Conservation (phyloP, 495 filamentous ascomycete genomes). For the Clavariopsis aquatica region DNA sequence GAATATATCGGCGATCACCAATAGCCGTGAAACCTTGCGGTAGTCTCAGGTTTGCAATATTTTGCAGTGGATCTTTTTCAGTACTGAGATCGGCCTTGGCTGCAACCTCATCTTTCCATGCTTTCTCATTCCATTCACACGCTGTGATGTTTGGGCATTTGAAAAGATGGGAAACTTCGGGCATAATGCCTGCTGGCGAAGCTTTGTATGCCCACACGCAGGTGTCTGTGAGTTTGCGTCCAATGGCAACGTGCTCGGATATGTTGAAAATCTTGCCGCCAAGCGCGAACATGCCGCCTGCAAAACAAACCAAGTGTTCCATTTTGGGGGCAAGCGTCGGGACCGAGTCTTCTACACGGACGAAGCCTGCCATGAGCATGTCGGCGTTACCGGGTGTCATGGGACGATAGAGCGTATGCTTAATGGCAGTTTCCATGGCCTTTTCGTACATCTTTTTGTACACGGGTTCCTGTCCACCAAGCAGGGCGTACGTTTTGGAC, state of each 20-base stretch:
- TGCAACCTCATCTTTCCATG: slow-evolving; percentile 47
- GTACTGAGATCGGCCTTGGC: slow-evolving; percentile 35
- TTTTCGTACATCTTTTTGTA: slow-evolving; percentile 41
- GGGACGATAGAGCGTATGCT: slow-evolving; percentile 45
- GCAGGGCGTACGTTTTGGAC: slow-evolving; percentile 53
- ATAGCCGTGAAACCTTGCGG: slow-evolving; percentile 62
- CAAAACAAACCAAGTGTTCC: slow-evolving; percentile 64
- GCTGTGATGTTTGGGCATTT: slow-evolving; percentile 48
- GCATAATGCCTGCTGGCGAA: slow-evolving; percentile 63
- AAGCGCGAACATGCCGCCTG: slow-evolving; percentile 64
- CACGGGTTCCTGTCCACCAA: slow-evolving; percentile 42
- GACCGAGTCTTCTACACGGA: slow-evolving; percentile 30
- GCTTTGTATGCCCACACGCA: slow-evolving; percentile 64
- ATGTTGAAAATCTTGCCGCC: slow-evolving; percentile 62
- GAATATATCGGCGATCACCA: slow-evolving; percentile 63
- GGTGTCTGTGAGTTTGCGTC: slow-evolving; percentile 58
- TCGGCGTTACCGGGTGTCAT: slow-evolving; percentile 45
- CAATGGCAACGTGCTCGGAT: slow-evolving; percentile 56
- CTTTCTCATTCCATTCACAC: slow-evolving; percentile 61
- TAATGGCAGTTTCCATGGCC: slow-evolving; percentile 42
- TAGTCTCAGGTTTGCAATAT: slow-evolving; percentile 53
- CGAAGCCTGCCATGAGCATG: slow-evolving; percentile 43
- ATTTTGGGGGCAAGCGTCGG: slow-evolving; percentile 44
- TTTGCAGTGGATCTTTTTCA: slow-evolving; percentile 45
- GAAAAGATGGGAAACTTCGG: slow-evolving; percentile 57